Conservation (phyloP, 192 early-diverging fungal genomes). For the Backusella sp. region DNA sequence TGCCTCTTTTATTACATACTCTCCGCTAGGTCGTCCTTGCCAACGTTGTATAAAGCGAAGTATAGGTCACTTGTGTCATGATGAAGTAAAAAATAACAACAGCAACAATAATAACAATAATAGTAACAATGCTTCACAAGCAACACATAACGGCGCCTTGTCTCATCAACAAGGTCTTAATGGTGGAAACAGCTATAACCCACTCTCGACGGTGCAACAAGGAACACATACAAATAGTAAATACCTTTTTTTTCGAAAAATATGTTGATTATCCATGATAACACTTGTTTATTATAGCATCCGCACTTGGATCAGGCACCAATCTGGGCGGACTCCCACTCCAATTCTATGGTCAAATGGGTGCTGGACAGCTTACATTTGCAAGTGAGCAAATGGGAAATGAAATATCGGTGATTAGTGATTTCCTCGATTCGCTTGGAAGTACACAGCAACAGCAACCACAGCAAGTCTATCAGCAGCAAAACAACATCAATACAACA, state of each 20-base stretch:
- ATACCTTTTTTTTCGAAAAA: not conserved
- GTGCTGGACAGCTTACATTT: slow-evolving; percentile 64
- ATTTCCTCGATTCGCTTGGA: slow-evolving; percentile 57
- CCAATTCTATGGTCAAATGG: slow-evolving; percentile 42
- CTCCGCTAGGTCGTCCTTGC: slow-evolving; percentile 78
- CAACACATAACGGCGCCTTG: not conserved
- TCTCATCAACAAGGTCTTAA: slow-evolving; percentile 10
- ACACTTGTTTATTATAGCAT: not conserved
- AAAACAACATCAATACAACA: slow-evolving; percentile 10
- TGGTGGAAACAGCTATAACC: not conserved
- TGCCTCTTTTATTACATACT: not conserved
- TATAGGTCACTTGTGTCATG: slow-evolving; percentile 91
- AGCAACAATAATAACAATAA: slow-evolving; percentile 11
- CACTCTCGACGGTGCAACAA: not conserved
- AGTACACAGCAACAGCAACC: slow-evolving; percentile 17
- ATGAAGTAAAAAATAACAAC: slow-evolving; percentile 65
- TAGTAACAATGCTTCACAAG: not conserved
- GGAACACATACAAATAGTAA: not conserved
- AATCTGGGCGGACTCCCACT: slow-evolving; percentile 30
- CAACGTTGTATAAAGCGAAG: slow-evolving; percentile 94
- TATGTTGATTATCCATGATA: not conserved
- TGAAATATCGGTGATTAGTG: slow-evolving; percentile 76
- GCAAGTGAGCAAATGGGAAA: slow-evolving; percentile 76
- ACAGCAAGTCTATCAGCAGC: slow-evolving; percentile 8
- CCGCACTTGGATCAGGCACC: slow-evolving; percentile 14